phyloP scores from a whole-genome alignment of 805 yeast genomes.

The Wickerhamomyces subpelliculosus region DNA sequence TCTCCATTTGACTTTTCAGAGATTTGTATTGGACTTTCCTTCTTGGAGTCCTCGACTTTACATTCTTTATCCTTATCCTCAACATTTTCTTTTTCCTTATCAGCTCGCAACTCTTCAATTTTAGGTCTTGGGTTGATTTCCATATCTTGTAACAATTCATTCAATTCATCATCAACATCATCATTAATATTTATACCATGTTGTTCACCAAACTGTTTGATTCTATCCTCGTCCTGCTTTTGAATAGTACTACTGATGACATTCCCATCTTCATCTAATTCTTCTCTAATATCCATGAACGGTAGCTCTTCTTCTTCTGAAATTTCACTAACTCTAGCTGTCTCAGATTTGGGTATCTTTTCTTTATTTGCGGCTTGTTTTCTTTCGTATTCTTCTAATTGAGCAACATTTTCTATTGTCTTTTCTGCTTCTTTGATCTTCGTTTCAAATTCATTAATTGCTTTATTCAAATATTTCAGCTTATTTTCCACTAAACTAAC shows the following conservation, averaged over 20 bases:
- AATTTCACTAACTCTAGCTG: conserved; percentile 13
- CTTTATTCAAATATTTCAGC: conserved; percentile 25
- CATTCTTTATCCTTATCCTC: too few species aligned
- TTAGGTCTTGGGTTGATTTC: conserved; percentile 9
- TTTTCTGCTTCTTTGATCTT: conserved; percentile 34
- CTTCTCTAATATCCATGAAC: conserved; percentile 78
- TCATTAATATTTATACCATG: conserved; percentile 23
- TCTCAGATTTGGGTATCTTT: neutral
- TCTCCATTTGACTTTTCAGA: too few species aligned
- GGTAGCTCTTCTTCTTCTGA: conserved; percentile 44
- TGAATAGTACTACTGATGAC: neutral
- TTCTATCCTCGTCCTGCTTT: neutral
- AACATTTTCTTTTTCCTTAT: neutral
- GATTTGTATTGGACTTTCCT: too few species aligned
- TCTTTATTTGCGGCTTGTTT: neutral
- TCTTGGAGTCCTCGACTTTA: too few species aligned
- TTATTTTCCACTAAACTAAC: conserved; percentile 21
- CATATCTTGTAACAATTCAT: conserved; percentile 19
- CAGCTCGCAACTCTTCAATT: conserved; percentile 5
- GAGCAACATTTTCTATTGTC: conserved; percentile 24
- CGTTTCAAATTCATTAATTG: conserved; percentile 31
- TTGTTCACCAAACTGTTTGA: neutral
- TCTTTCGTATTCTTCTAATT: conserved; percentile 13
- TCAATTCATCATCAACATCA: conserved; percentile 7
- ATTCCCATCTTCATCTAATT: conserved; percentile 68